Evolutionary conservation across 441 rosid genomes (phyloP), one percentile per base, ranked within the genome.

Genomic region (Erysimum pusillum): DNA sequence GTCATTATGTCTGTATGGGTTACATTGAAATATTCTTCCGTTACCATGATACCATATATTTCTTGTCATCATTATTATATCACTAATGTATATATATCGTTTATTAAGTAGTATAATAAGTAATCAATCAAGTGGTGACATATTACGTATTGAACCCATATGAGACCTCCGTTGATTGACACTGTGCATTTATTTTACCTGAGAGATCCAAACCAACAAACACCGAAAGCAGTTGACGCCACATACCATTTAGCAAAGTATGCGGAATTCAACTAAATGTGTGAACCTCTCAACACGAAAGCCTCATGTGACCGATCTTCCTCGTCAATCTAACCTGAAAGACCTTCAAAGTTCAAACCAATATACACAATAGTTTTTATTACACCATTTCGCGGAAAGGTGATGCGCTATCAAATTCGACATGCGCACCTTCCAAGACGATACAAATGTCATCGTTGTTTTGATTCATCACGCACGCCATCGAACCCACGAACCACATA

Each of bases 1-100:
- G 75, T 76, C 75, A 42, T n/a, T 48, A 62, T 68, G 63, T 61
- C 41, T 41, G 63, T 53, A 51, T 61, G 58, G 5, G 74, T 45
- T 45, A 9, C 7, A 18, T 7, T 36, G 46, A 59, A 1, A 38
- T 67, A 59, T 56, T 36, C 65, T 25, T 64, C 51, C 4, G 36
- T 31, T 61, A 22, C 63, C 0, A n/a, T 41, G 39, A 52, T 38
- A 31, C 20, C 32, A 57, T 56, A 15, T 32, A 53, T 48, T 9
- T 22, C 4, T 12, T 45, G 17, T 67, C 32, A 45, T 58, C 56
- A 10, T 25, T 25, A 25, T 25, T 25, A 25, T 25, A 25, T 25
- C 28, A 25, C 28, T 25, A 25, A 25, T 25, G 3, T 25, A 25
- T 25, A 25, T 25, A 25, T 25, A 25, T 25, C 28, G 28, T 1